These are phyloP conservation scores for Salvia miltiorrhiza DNA, from an alignment of 257 asterid genomes.

Conservation along the genomic window DNA sequence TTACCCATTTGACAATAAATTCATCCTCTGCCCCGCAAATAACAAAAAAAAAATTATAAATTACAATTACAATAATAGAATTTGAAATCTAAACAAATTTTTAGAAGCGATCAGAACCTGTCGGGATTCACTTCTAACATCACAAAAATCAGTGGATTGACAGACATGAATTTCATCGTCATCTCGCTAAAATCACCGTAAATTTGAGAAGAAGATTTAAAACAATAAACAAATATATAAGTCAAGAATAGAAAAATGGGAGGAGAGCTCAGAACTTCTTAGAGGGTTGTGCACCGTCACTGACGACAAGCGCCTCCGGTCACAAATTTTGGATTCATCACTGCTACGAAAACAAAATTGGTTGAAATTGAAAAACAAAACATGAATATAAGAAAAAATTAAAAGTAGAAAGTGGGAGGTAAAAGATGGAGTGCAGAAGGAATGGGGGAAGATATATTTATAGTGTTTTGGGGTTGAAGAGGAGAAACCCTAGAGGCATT, in stretches of 20 bases:
- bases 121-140: slow-evolving; percentile 24
- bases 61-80: background rate
- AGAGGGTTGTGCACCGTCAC: slow-evolving; percentile 26
- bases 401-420: background rate
- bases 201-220: background rate
- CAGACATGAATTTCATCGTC: slow-evolving; percentile 22
- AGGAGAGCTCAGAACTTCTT: slow-evolving; percentile 23
- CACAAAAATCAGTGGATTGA: slow-evolving; percentile 23
- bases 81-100: background rate
- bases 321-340: slow-evolving; percentile 9
- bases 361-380: background rate
- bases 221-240: background rate
- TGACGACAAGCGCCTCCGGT: slow-evolving; percentile 16
- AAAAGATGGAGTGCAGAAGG: background rate
- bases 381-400: background rate
- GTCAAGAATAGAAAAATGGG: too few relatives aligned
- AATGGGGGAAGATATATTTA: background rate
- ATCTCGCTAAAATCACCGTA: background rate
- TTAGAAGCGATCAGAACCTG: slow-evolving; percentile 25
- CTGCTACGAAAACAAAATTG: background rate
- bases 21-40: background rate
- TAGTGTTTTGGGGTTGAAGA: background rate
- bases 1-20: background rate
- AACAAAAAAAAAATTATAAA: background rate
- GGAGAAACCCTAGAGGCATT: background rate